Conservation (phyloP, 805 yeast species). For the Deakozyma indianensis region DNA sequence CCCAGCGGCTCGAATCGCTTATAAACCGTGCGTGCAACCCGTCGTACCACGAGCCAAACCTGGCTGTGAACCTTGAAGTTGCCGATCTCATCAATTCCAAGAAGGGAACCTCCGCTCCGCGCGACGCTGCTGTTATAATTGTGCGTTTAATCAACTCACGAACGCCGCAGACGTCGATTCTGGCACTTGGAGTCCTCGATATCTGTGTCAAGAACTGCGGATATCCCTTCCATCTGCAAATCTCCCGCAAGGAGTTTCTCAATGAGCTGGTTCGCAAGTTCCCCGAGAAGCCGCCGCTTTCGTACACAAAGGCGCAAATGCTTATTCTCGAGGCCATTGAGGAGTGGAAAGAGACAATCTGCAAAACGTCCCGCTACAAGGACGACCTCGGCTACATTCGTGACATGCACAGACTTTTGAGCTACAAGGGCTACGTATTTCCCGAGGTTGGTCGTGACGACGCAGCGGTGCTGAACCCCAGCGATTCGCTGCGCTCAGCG, state of each 20-base stretch:
- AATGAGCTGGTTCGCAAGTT: conserved; percentile 86
- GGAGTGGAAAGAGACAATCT: conserved; percentile 94
- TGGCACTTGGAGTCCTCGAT: conserved; percentile 67
- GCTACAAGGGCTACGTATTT: conserved; percentile 83
- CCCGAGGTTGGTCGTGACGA: conserved; percentile 87
- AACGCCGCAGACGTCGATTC: conserved; percentile 69
- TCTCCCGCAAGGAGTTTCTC: conserved; percentile 85
- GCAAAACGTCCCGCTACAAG: conserved; percentile 76
- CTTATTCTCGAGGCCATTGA: conserved; percentile 80
- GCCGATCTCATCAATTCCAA: conserved; percentile 88
- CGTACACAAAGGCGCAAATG: conserved; percentile 71
- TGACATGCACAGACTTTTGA: conserved; percentile 86
- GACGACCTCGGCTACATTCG: conserved; percentile 85
- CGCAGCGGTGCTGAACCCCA: conserved; percentile 83
- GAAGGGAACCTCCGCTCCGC: conserved; percentile 66
- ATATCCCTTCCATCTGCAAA: conserved; percentile 89
- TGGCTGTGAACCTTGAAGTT: conserved; percentile 77
- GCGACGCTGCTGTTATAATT: conserved; percentile 82
- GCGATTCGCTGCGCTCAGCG: conserved; percentile 72
- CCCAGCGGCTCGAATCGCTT: conserved; percentile 5
- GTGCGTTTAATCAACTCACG: conserved; percentile 71
- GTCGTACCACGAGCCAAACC: conserved; percentile 69
- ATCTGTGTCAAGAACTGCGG: conserved; percentile 95
- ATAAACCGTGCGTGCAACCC: conserved; percentile 77
- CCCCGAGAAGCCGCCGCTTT: conserved; percentile 86